phyloP scores from a whole-genome alignment of 176 grass and related monocot genomes.

The Musa troglodytarum region DNA sequence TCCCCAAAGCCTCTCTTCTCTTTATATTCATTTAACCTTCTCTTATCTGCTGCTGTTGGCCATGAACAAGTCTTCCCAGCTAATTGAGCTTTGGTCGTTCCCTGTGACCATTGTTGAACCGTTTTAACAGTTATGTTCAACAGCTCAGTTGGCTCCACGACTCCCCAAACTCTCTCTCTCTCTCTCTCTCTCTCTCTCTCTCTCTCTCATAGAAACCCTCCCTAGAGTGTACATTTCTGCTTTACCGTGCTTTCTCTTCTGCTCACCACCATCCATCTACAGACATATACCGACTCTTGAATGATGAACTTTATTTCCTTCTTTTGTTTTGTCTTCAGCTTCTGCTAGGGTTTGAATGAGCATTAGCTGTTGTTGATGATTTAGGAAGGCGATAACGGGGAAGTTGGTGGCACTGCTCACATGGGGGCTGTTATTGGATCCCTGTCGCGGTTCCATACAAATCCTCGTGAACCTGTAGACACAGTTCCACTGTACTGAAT shows the following conservation, averaged over 20 bases:
- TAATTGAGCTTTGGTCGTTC: not conserved
- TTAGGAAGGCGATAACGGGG: too few species aligned
- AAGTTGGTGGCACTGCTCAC: too few species aligned
- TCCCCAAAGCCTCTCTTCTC: not conserved
- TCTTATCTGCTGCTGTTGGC: not conserved
- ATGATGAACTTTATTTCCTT: not conserved
- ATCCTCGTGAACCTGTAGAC: not conserved
- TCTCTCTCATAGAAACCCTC: not conserved
- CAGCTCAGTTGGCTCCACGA: not conserved
- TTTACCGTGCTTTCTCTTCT: not conserved
- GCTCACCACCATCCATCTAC: too few species aligned
- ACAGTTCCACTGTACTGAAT: not conserved
- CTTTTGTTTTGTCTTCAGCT: not conserved
- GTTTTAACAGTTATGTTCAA: conserved; percentile 3
- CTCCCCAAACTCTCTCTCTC: not conserved
- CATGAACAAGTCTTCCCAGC: not conserved
- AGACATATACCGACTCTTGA: not conserved
- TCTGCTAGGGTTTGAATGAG: not conserved
- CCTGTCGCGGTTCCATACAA: not conserved
- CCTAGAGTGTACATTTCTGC: not conserved
- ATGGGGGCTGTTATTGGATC: too few species aligned
- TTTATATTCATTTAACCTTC: not conserved
- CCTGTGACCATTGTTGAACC: not conserved
- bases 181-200: too few species aligned
- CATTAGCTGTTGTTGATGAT: not conserved